Evolutionary conservation across 768 basidiomycete species (phyloP), one percentile per base, ranked within the genome.

Genomic region (Mycena maculata): DNA sequence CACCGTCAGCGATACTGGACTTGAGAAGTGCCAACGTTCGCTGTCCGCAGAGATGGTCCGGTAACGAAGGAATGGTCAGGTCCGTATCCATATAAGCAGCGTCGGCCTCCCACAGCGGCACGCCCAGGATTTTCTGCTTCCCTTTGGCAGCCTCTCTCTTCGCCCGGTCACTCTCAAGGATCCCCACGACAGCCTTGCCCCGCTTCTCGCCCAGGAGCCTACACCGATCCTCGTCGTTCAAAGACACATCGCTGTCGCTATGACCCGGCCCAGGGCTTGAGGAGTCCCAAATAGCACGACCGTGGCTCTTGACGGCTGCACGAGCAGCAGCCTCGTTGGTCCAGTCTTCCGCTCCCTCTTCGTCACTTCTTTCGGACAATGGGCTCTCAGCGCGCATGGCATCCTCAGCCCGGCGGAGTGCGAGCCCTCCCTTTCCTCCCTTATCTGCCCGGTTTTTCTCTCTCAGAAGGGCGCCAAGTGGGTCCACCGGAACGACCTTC

Each of bases 391-490:
- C 76, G 39, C 71, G 75, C 4, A 82, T 63, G 15, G 79, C 79
- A 44, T 72, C 76, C 68, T 88, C 87, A 16, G 87, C 88, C 16
- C 74, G 82, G 65, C 75, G 79, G 58, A 87, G 72, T 10, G 83
- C 86, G 10, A 81, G 76, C 16, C 50, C 75, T 45, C 82, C 83
- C 28, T 81, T 79, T 13, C 84, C 83, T 8, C 71, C 71, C 63
- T 79, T 78, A 33, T 83, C 80, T 10, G 80, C 78, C 4, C 68
- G 63, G 30, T 73, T 75, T 72, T 88, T 90, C 75, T 90, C 88
- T 67, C 82, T 85, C 41, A 90, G 73, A 31, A 90, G 82, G 2
- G 78, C 82, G 53, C 82, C 83, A 23, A 92, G 79, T 12, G 90
- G 90, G 67, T 88, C 86, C 33, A n/a, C n/a, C 13, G 75, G 71